phyloP scores from a whole-genome alignment of 2,329 filamentous ascomycete species.

The Beauveria sp. region DNA sequence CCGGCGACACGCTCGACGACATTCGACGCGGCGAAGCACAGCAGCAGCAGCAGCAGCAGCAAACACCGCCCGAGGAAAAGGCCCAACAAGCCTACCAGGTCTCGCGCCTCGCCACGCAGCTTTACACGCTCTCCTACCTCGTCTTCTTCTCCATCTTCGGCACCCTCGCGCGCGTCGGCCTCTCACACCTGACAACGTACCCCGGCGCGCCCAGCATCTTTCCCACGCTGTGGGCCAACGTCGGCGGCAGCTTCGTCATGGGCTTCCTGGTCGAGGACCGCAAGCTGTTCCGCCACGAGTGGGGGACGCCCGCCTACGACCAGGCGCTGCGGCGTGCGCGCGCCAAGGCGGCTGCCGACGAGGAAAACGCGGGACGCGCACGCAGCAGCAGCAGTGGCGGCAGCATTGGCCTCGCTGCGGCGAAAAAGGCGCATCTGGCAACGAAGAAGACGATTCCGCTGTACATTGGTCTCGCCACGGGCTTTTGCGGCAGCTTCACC shows the following conservation, averaged over 20 bases:
- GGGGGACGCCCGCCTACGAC: constrained; percentile 40
- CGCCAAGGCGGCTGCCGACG: constrained; percentile 9
- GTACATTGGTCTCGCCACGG: constrained; percentile 79
- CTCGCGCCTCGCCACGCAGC: constrained; percentile 45
- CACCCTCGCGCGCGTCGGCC: constrained; percentile 72
- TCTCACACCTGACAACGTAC: constrained; percentile 74
- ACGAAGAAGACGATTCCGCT: constrained; percentile 81
- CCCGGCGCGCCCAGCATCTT: constrained; percentile 68
- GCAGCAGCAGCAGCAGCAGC: constrained; percentile 3
- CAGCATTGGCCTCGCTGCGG: constrained; percentile 29
- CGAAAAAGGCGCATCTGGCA: constrained; percentile 50
- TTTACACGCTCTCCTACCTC: constrained; percentile 74
- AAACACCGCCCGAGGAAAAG: background rate
- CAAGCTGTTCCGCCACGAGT: constrained; percentile 64
- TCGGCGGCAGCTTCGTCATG: constrained; percentile 72
- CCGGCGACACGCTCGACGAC: constrained; percentile 11
- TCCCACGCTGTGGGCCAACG: constrained; percentile 78
- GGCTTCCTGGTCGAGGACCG: constrained; percentile 78
- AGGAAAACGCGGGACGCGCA: background rate
- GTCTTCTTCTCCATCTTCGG: constrained; percentile 80
- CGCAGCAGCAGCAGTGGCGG: no score
- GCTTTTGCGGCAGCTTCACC: constrained; percentile 84
- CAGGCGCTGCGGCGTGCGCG: constrained; percentile 22
- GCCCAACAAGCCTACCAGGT: constrained; percentile 17
- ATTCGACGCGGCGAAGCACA: background rate